Percentiles rank a stretch among this genome's conserved stretches.
Conservation (phyloP, 768 basidiomycete species). For the Boletellus ananas region DNA sequence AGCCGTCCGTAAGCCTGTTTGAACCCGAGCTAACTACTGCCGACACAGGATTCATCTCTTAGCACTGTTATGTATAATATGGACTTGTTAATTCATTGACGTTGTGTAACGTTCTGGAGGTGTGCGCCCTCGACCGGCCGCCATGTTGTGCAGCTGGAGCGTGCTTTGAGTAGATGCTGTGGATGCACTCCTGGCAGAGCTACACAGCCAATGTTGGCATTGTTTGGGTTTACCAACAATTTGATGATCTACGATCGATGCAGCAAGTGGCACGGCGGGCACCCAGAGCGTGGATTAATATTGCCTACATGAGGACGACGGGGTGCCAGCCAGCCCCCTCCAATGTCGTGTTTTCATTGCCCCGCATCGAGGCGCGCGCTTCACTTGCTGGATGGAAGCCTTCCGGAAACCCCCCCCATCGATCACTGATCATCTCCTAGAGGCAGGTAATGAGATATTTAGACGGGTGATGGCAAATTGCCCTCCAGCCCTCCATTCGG, state of each 20-base stretch:
- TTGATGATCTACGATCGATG: not conserved
- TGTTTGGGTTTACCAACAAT: not conserved
- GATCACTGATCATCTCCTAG: not conserved
- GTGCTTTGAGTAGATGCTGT: not conserved
- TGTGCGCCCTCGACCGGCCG: too few relatives aligned
- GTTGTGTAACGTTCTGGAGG: too few relatives aligned
- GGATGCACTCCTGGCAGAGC: conserved; percentile 3
- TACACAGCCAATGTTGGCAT: conserved; percentile 5
- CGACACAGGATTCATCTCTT: not conserved
- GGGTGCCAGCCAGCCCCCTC: not conserved
- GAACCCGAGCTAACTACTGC: not conserved
- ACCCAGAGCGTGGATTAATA: not conserved
- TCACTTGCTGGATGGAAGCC: not conserved
- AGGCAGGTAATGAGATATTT: not conserved
- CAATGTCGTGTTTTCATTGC: not conserved
- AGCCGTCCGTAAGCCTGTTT: not conserved
- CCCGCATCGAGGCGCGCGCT: not conserved
- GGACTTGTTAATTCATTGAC: not conserved
- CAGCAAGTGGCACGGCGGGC: conserved; percentile 10
- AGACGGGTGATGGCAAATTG: not conserved
- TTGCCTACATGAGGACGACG: not conserved
- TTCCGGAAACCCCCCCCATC: not conserved
- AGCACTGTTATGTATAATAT: not conserved
- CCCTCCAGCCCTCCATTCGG: not conserved
- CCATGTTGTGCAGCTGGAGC: not conserved